Evolutionary conservation across 495 filamentous ascomycete species (phyloP).

Genomic region (Durotheca rogersii): DNA sequence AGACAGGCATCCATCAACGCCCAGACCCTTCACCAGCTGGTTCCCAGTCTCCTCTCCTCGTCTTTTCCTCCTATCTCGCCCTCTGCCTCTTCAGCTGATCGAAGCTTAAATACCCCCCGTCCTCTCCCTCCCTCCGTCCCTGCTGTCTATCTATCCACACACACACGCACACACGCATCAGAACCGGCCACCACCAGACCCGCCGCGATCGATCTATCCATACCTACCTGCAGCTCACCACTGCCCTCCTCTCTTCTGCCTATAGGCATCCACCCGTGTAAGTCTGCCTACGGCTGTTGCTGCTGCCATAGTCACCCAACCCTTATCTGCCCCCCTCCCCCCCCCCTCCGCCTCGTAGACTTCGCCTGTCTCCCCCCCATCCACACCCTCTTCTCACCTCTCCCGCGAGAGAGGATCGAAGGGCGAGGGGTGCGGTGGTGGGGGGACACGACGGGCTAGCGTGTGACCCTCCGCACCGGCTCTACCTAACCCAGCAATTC

Average conservation of each 20-base stretch:
- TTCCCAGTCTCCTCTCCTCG: too few species aligned
- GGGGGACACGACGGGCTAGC: too few species aligned
- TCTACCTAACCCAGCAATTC: too few species aligned
- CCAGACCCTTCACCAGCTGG: too few species aligned
- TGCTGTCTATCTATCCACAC: background rate
- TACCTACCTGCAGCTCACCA: background rate
- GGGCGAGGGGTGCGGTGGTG: too few species aligned
- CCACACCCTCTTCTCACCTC: background rate
- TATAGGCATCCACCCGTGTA: background rate
- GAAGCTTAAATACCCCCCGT: background rate
- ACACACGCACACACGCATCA: slow-evolving; percentile 9
- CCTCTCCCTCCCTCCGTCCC: background rate
- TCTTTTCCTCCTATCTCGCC: too few species aligned
- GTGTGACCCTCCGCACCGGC: too few species aligned
- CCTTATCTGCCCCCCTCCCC: background rate
- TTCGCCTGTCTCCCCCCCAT: background rate
- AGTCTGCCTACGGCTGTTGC: background rate
- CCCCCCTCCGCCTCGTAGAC: background rate
- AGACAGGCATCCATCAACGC: too few species aligned
- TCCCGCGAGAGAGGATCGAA: too few species aligned
- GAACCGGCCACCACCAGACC: background rate
- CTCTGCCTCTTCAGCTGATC: too few species aligned
- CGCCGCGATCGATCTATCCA: background rate
- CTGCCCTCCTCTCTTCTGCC: background rate
- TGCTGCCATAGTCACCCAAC: too few species aligned